Evolutionary conservation across 192 early-diverging fungal genomes (phyloP).

Genomic region (Coemansia nantahalensis): DNA sequence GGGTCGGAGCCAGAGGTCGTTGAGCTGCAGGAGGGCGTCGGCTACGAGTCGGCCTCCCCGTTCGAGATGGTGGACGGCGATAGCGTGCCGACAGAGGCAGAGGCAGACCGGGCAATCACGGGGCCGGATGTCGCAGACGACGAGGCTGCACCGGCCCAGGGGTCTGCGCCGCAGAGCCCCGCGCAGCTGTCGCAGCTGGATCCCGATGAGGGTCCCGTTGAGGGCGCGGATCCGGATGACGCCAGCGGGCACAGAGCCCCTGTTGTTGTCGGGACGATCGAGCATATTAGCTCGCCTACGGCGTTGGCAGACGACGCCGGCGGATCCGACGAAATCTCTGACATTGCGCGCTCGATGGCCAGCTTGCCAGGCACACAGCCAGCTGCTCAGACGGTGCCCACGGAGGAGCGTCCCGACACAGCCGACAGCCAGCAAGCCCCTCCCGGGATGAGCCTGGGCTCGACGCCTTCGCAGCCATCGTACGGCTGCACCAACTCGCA

Average conservation of each 20-base stretch:
- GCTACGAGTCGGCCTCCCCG: conserved; percentile 16
- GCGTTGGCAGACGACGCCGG: too few species aligned
- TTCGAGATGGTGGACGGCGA: conserved; percentile 18
- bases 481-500: conserved; percentile 43
- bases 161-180: neutral
- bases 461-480: conserved; percentile 39
- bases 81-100: neutral
- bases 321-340: too few species aligned
- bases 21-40: conserved; percentile 9
- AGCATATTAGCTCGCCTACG: neutral
- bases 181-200: conserved; percentile 4
- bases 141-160: conserved; percentile 8
- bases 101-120: neutral
- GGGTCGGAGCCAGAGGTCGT: conserved; percentile 16
- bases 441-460: conserved; percentile 13
- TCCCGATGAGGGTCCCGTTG: conserved; percentile 2
- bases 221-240: neutral
- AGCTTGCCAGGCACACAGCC: too few species aligned
- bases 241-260: conserved; percentile 20
- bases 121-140: conserved; percentile 1
- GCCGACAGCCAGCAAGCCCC: too few species aligned
- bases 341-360: too few species aligned
- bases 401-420: too few species aligned
- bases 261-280: conserved; percentile 41
- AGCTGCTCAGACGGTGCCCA: too few species aligned